phyloP scores from a whole-genome alignment of 257 asterid species.

The Solanum bulbocastanum region DNA sequence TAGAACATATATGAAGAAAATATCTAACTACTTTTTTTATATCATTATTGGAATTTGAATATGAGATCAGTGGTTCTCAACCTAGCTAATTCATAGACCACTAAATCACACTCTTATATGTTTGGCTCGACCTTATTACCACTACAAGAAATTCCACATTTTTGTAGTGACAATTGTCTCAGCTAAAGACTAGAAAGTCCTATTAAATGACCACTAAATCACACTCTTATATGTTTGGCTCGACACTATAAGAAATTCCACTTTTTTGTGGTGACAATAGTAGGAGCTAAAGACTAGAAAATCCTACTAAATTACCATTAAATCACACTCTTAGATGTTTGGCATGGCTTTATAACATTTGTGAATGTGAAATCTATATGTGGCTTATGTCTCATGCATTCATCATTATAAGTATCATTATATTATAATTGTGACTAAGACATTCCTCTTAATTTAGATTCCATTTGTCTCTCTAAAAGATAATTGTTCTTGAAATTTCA shows the following conservation, averaged over 20 bases:
- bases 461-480: neutral
- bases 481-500: neutral
- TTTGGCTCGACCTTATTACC: no score
- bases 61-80: neutral
- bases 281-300: no score
- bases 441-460: neutral
- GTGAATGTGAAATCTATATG: neutral
- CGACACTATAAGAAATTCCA: neutral
- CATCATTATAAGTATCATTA: neutral
- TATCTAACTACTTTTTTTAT: no score
- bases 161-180: no score
- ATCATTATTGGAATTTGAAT: neutral
- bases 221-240: no score
- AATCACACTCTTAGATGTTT: no score
- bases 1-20: no score
- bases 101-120: no score
- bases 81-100: neutral
- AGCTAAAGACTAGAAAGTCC: no score
- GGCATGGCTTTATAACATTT: neutral
- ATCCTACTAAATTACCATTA: neutral
- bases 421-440: neutral
- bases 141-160: no score
- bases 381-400: neutral
- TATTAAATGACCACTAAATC: no score
- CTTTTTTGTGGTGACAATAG: neutral